phyloP scores from a whole-genome alignment of 208 protist species.

The Leishmania tarentolae region DNA sequence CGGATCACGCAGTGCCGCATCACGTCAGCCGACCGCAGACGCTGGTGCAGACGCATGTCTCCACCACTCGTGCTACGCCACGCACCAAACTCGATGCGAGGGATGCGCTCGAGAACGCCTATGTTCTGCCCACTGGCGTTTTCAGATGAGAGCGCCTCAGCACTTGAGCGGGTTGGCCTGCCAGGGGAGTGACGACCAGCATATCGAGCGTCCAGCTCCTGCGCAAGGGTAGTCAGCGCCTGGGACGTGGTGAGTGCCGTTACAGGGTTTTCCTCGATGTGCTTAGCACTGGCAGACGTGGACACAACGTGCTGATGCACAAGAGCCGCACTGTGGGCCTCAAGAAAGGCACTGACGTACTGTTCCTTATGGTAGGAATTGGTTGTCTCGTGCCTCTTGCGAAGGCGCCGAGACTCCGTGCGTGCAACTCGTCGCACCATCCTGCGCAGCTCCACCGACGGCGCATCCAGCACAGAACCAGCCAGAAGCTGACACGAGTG shows the following conservation, averaged over 20 bases:
- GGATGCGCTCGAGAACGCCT: neutral
- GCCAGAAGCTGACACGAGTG: neutral
- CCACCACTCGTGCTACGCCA: slow-evolving; percentile 25
- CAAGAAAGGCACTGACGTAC: slow-evolving; percentile 72
- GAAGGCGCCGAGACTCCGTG: slow-evolving; percentile 4
- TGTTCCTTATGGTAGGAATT: slow-evolving; percentile 64
- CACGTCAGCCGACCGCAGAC: slow-evolving; percentile 13
- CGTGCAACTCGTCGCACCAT: slow-evolving; percentile 18
- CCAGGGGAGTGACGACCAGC: neutral
- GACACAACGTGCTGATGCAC: slow-evolving; percentile 17
- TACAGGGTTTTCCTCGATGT: neutral
- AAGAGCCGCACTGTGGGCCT: slow-evolving; percentile 48
- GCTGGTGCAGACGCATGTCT: slow-evolving; percentile 1
- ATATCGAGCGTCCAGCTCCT: slow-evolving; percentile 24
- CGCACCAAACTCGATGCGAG: slow-evolving; percentile 30
- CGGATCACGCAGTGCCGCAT: slow-evolving; percentile 44
- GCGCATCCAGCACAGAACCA: slow-evolving; percentile 12
- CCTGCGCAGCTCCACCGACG: slow-evolving; percentile 15
- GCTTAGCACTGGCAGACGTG: neutral
- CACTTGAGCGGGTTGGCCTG: neutral
- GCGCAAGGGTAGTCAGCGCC: slow-evolving; percentile 12
- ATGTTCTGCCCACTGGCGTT: neutral
- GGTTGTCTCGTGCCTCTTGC: slow-evolving; percentile 16
- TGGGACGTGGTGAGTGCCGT: slow-evolving; percentile 4
- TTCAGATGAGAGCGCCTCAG: neutral